Conservation (phyloP, 108 stramenopile species). For the Ochromonas danica region DNA sequence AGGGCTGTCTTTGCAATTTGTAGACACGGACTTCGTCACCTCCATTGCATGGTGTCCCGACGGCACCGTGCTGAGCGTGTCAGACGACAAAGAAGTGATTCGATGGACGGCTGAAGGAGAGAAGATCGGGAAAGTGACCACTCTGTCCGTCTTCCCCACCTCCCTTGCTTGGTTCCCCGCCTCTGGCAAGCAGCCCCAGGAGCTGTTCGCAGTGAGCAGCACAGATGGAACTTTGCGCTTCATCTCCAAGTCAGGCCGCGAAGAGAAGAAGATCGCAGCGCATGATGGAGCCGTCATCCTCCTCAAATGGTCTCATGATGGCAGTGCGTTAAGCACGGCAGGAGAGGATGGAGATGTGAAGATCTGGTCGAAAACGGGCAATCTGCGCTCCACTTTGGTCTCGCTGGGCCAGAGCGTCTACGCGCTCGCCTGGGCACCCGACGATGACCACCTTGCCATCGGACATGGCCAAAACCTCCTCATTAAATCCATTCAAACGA, state of each 20-base stretch:
- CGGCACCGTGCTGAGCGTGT: constrained; percentile 44
- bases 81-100: constrained; percentile 53
- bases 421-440: constrained; percentile 56
- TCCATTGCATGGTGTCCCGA: constrained; percentile 55
- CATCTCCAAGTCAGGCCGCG: constrained; percentile 52
- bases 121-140: constrained; percentile 41
- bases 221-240: constrained; percentile 62
- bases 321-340: constrained; percentile 59
- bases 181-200: constrained; percentile 40
- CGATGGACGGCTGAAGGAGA: constrained; percentile 52
- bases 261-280: constrained; percentile 59
- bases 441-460: constrained; percentile 55
- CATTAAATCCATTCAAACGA: constrained; percentile 48
- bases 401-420: constrained; percentile 54
- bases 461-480: constrained; percentile 46
- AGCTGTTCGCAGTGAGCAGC: constrained; percentile 58
- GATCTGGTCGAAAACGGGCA: constrained; percentile 62
- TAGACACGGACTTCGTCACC: constrained; percentile 50
- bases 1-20: not conserved
- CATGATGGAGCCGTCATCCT: constrained; percentile 58
- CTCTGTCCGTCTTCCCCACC: constrained; percentile 52
- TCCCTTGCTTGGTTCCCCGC: constrained; percentile 57
- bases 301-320: constrained; percentile 62
- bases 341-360: constrained; percentile 72
- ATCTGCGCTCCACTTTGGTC: constrained; percentile 59